Percentiles rank a stretch among this genome's conserved stretches.
phyloP scores from a whole-genome alignment of 768 basidiomycete species.

The Boletus coccyginus region DNA sequence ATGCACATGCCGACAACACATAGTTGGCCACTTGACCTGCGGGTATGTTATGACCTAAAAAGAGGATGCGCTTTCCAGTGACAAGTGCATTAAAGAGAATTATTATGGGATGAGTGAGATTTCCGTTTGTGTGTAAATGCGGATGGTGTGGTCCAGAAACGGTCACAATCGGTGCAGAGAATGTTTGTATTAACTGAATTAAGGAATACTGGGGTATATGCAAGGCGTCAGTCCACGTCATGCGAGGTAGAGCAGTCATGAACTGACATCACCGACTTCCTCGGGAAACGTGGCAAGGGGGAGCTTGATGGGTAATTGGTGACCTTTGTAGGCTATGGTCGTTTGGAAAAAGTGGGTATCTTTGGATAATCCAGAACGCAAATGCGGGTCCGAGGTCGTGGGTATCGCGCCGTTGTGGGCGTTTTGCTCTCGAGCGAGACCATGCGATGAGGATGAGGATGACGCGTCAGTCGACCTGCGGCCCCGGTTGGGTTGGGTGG shows the following conservation, averaged over 20 bases:
- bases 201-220: conserved; percentile 71
- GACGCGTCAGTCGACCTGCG: conserved; percentile 73
- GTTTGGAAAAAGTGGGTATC: conserved; percentile 97
- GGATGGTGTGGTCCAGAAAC: conserved; percentile 80
- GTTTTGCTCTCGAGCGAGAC: conserved; percentile 40
- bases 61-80: conserved; percentile 94
- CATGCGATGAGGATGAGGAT: conserved; percentile 60
- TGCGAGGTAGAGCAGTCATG: conserved; percentile 8
- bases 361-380: conserved; percentile 53
- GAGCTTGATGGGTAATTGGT: conserved; percentile 85
- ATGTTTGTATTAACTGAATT: conserved; percentile 85
- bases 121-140: conserved; percentile 90
- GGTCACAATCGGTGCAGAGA: conserved; percentile 56
- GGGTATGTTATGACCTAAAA: conserved; percentile 86
- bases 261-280: conserved; percentile 92
- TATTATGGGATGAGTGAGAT: conserved; percentile 89
- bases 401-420: conserved; percentile 37
- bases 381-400: conserved; percentile 44
- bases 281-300: conserved; percentile 87
- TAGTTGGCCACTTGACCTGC: conserved; percentile 89
- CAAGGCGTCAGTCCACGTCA: conserved; percentile 10
- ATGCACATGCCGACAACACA: conserved; percentile 91
- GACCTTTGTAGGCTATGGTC: conserved; percentile 76
- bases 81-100: conserved; percentile 94
- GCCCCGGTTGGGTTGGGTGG: conserved; percentile 45